Base-by-base conservation (phyloP, 768 basidiomycete species). In the Naganishia vishniacii region DNA sequence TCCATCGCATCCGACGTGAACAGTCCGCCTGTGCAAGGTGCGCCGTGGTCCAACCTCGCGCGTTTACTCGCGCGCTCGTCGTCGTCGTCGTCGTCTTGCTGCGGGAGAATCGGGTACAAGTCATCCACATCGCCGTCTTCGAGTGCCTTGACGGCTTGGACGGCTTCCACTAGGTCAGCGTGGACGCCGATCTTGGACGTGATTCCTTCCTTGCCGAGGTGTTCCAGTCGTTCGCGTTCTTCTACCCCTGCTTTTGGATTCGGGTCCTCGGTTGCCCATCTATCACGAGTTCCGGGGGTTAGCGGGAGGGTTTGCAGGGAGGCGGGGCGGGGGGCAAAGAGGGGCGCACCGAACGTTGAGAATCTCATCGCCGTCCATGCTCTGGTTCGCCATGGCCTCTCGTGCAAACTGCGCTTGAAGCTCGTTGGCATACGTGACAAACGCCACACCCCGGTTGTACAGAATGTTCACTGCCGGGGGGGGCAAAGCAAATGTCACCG, bases 351-450 rank as follows among this genome's bases (percentile, higher is more conserved):
- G 87, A 59, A 98, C 92, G 77, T 99, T 99, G 65, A 98, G 83
- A 66, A 97, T 92, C 73, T 99, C 95, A 75, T 95, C 93, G 71
- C 91, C 88, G 75, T 98, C 95, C 68, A 98, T 82, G 18, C 89
- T 92, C 78, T 99, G 95, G 77, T 93, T 93, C 16, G 94, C 91
- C 95, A 99, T 99, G 0, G 94, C 85, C 77, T 99, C 95, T 75
- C 95, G 95, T 18, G 95, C 95, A 75, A 99, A 99, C 72, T 92
- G 89, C 3, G 90, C 95, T 70, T 85, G 80, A 51, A 88, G 73
- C 75, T 99, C 94, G 26, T 83, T 83, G 46, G 85, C 83, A 78
- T 97, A 98, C 2, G 94, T 97, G 58, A 99, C 93, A 79, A 99
- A 99, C 0, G 92, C 95, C 61, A 98, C 92, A 51, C 89, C 89